Conservation (phyloP, 306 rosid species). For the Rosa persica region DNA sequence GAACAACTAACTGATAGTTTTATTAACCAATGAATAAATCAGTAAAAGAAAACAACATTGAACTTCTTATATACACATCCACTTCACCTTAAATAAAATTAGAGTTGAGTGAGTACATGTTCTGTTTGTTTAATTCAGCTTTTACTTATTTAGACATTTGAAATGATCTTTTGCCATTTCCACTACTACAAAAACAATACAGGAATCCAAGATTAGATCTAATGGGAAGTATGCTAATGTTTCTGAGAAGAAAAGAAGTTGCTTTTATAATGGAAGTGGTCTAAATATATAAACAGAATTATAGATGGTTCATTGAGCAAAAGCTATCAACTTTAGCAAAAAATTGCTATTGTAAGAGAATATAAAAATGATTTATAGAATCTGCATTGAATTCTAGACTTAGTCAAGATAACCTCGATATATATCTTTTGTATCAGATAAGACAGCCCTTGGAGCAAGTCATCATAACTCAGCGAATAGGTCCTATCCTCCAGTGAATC, state of each 20-base stretch:
- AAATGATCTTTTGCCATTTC: neutral
- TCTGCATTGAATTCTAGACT: neutral
- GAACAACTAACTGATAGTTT: neutral
- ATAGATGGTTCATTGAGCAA: neutral
- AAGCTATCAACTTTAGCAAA: neutral
- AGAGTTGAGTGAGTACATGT: neutral
- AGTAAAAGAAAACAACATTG: neutral
- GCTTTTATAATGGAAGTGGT: neutral
- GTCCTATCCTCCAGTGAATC: conserved; percentile 44
- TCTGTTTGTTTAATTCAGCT: neutral
- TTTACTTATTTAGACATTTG: neutral
- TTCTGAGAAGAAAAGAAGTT: neutral
- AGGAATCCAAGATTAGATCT: no score
- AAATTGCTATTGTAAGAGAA: neutral
- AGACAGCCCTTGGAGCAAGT: conserved; percentile 53
- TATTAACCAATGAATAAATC: neutral
- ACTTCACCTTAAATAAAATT: neutral
- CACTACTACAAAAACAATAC: neutral
- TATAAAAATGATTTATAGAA: neutral
- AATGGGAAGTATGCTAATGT: neutral
- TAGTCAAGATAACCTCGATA: conserved; percentile 50
- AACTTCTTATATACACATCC: neutral
- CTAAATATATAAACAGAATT: neutral
- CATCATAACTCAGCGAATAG: conserved; percentile 42
- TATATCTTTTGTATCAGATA: conserved; percentile 66